Base-by-base conservation (phyloP, 805 yeast species). In the Myxozyma mucilagina region DNA sequence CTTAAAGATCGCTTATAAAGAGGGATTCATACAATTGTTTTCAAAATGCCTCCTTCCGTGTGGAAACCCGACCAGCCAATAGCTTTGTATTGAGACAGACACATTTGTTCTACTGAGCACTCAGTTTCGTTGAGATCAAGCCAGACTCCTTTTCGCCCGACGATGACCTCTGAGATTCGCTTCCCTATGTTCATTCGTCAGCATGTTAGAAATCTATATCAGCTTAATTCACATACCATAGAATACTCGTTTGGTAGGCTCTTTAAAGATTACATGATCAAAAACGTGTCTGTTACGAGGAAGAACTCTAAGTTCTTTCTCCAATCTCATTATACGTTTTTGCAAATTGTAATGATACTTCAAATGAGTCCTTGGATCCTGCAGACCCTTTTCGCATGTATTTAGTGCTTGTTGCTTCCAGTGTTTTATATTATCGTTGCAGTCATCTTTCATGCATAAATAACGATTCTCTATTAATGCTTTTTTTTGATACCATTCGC, bases 51-150 rank as follows among this genome's bases (percentile, higher is more conserved):
- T 49, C 70, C 70, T 53, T 75, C 79, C 31, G 69, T 71, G 60
- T 75, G 78, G 31, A 70, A 72, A 7, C 78, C 78, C 16, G 58
- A 43, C 69, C 71, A 75, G 1, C 74, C 76, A 6, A 49, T 59
- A 2, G 43, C 42, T 24, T 24, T 59, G 60, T 75, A 75, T 41
- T 73, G 64, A 8, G 57, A 47, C 20, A 74, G 61, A 5, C 77
- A 75, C n/a, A 69, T 63, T 42, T 69, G 69, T 59, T 75, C 79
- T 1, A 75, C 79, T 3, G 71, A 62, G 4, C 66, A 57, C 13
- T 54, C 56, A 13, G 36, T 45, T 5, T 60, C 66, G 14, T 58
- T 47, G 3, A 39, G 41, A n/a, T 47, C 53, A n/a, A 41, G 36
- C 68, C 68, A 65, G 8, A 53, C 44, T 1, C 53, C 55, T 35